phyloP scores from a whole-genome alignment of 2,329 filamentous ascomycete genomes.

The Claviceps sorghi region DNA sequence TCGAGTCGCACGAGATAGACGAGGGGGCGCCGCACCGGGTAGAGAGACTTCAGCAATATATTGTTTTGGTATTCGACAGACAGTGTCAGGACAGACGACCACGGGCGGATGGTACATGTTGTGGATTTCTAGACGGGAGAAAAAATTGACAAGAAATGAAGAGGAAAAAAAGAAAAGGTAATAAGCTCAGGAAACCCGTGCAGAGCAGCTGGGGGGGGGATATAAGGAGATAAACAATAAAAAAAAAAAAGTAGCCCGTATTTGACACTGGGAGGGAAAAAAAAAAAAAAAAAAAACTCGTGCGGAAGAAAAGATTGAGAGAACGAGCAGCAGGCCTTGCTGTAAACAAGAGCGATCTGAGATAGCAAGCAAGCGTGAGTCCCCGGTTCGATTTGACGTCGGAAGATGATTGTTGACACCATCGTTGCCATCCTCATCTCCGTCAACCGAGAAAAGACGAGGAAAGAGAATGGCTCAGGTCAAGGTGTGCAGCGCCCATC shows the following conservation, averaged over 20 bases:
- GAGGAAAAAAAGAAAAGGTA: not conserved
- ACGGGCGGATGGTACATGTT: not conserved
- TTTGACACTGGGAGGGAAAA: not conserved
- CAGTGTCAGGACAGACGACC: not conserved
- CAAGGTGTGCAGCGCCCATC: not conserved
- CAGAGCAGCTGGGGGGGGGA: not conserved
- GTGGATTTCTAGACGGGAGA: slow-evolving; percentile 1
- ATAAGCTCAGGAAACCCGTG: not conserved
- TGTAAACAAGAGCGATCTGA: not conserved
- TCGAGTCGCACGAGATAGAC: not conserved
- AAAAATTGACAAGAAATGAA: not conserved
- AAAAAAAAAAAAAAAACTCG: not conserved
- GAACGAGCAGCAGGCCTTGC: not conserved
- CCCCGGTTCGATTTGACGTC: not conserved
- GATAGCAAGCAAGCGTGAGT: not conserved
- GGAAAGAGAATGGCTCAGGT: not conserved
- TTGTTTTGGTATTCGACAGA: slow-evolving; percentile 1
- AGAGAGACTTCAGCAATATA: not conserved
- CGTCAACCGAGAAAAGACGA: not conserved
- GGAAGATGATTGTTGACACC: not conserved
- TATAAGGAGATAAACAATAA: not conserved
- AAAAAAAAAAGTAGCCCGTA: not conserved
- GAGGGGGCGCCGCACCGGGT: not conserved
- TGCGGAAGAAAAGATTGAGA: not conserved
- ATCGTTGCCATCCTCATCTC: not conserved